Conservation (phyloP, 1,284 basidiomycete genomes). For the Irpex sp. region DNA sequence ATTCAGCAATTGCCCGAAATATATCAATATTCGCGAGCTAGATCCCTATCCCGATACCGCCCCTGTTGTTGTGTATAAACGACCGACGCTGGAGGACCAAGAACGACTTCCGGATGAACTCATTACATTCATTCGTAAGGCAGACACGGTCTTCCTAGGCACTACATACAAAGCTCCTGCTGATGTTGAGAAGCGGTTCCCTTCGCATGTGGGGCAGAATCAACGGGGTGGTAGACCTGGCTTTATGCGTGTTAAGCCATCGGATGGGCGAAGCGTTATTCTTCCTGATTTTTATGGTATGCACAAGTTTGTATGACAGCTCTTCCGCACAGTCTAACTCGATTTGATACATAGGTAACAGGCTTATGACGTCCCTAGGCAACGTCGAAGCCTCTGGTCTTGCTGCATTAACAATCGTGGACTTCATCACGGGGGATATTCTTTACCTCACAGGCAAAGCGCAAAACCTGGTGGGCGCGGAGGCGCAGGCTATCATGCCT, state of each 20-base stretch:
- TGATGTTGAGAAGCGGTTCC: constrained; percentile 34
- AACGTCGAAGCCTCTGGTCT: constrained; percentile 56
- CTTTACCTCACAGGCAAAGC: constrained; percentile 62
- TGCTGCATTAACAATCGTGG: constrained; percentile 53
- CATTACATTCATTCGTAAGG: constrained; percentile 41
- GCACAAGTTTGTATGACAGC: constrained; percentile 7
- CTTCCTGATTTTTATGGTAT: constrained; percentile 62
- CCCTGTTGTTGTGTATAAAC: constrained; percentile 35
- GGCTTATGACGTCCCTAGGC: constrained; percentile 57
- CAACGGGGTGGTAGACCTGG: constrained; percentile 60
- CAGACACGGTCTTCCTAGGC: constrained; percentile 56
- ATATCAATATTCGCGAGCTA: constrained; percentile 55
- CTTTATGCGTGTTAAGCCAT: constrained; percentile 52
- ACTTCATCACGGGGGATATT: constrained; percentile 51
- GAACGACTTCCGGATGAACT: constrained; percentile 47
- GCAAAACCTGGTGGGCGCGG: constrained; percentile 42
- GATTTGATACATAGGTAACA: constrained; percentile 41
- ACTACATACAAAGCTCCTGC: constrained; percentile 42
- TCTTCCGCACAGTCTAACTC: not conserved
- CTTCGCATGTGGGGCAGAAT: constrained; percentile 63
- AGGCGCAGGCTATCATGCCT: constrained; percentile 52
- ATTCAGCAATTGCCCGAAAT: constrained; percentile 62
- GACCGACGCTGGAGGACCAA: constrained; percentile 27
- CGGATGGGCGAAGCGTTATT: constrained; percentile 50
- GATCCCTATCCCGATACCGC: constrained; percentile 34